Percentiles rank a stretch among this genome's conserved stretches.
Evolutionary conservation across 2,329 filamentous ascomycete species (phyloP).

Genomic region (Fusarium siculi): DNA sequence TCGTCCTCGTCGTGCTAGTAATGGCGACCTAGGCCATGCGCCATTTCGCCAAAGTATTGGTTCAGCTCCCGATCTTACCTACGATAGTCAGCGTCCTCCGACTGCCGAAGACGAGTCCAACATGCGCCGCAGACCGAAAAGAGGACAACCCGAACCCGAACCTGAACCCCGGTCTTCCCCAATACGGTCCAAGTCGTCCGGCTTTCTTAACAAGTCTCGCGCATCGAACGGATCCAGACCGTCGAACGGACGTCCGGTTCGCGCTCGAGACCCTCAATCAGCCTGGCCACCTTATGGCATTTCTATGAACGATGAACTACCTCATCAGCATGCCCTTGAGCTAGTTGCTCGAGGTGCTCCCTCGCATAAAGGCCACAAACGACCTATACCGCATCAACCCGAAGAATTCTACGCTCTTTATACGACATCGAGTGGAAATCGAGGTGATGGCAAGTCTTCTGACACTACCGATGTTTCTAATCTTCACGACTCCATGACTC

Average conservation of each 20-base stretch:
- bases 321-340: constrained; percentile 64
- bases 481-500: constrained; percentile 65
- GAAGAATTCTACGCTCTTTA: constrained; percentile 68
- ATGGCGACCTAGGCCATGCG: constrained; percentile 21
- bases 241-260: constrained; percentile 31
- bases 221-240: constrained; percentile 28
- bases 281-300: constrained; percentile 69
- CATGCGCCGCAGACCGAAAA: constrained; percentile 56
- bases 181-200: constrained; percentile 29
- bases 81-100: constrained; percentile 30
- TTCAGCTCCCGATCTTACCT: constrained; percentile 50
- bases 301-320: constrained; percentile 60
- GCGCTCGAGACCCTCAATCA: constrained; percentile 52
- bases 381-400: constrained; percentile 63
- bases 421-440: constrained; percentile 59
- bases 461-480: constrained; percentile 59
- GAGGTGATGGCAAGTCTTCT: constrained; percentile 50
- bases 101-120: constrained; percentile 35
- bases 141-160: constrained; percentile 49
- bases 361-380: constrained; percentile 64
- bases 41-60: constrained; percentile 44
- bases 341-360: constrained; percentile 69
- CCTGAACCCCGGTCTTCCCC: constrained; percentile 29
- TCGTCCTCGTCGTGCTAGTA: constrained; percentile 33
- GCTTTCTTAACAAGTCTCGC: constrained; percentile 27